Percentiles rank a stretch among this genome's conserved stretches.
Conservation (phyloP, 2,329 filamentous ascomycete species). For the Hirsutella thompsonii region DNA sequence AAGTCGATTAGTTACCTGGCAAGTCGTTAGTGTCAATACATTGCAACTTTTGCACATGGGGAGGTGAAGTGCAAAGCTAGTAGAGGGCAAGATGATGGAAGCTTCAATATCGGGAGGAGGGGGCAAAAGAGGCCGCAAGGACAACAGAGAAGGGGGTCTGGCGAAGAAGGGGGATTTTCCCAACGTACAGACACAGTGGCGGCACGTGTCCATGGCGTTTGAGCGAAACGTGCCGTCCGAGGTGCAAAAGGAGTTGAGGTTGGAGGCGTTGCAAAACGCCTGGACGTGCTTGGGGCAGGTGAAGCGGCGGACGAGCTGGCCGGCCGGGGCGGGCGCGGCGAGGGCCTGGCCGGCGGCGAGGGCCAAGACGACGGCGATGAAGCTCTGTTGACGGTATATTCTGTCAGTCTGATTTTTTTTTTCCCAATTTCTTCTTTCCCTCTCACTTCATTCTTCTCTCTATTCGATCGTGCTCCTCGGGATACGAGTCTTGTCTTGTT, state of each 20-base stretch:
- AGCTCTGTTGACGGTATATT: not conserved
- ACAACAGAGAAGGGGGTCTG: not conserved
- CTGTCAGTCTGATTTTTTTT: too few species aligned
- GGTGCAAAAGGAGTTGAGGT: constrained; percentile 8
- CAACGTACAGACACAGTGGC: constrained; percentile 2
- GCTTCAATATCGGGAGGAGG: not conserved
- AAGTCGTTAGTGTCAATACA: too few species aligned
- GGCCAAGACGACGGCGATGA: constrained; percentile 1
- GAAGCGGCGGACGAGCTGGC: constrained; percentile 6
- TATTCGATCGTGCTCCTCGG: too few species aligned
- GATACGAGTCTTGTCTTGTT: too few species aligned
- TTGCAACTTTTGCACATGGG: too few species aligned
- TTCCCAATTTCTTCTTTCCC: too few species aligned
- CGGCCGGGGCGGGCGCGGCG: constrained; percentile 1
- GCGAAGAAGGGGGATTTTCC: not conserved
- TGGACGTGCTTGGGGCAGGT: constrained; percentile 5
- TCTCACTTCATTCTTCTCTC: too few species aligned
- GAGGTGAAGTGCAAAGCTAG: too few species aligned
- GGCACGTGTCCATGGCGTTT: constrained; percentile 8
- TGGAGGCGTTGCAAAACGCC: constrained; percentile 10
- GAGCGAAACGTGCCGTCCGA: constrained; percentile 5
- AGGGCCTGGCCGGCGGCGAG: constrained; percentile 3
- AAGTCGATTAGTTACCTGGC: too few species aligned
- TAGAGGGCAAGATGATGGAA: too few species aligned
- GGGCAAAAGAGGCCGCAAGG: not conserved